These are phyloP conservation scores for Yamadazyma kitorensis DNA, from an alignment of 805 yeast genomes.

Conservation along the genomic window DNA sequence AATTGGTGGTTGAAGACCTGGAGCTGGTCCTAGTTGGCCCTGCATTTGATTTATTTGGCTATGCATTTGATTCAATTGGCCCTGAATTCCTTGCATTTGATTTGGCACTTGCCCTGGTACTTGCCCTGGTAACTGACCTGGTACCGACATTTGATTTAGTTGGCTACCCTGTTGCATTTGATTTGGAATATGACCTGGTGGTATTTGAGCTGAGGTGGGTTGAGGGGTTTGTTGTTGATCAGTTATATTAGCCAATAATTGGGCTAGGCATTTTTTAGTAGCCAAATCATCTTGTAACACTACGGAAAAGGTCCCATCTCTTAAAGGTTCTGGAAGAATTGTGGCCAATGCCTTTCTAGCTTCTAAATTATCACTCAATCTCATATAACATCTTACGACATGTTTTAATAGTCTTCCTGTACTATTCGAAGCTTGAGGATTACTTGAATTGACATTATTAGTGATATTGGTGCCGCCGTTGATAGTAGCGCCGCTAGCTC, in stretches of 20 bases:
- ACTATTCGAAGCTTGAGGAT: conserved; percentile 29
- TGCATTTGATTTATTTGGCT: too few species aligned
- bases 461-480: too few species aligned
- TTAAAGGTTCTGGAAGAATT: conserved; percentile 81
- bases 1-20: too few species aligned
- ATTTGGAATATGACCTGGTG: too few species aligned
- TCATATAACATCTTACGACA: conserved; percentile 88
- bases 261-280: conserved; percentile 83
- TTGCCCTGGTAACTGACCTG: too few species aligned
- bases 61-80: too few species aligned
- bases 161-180: too few species aligned
- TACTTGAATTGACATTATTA: too few species aligned
- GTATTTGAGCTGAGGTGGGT: neutral
- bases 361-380: conserved; percentile 85
- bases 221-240: conserved; percentile 14
- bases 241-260: conserved; percentile 64
- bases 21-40: too few species aligned
- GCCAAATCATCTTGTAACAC: conserved; percentile 83
- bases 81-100: too few species aligned
- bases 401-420: conserved; percentile 87
- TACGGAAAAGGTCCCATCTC: conserved; percentile 79
- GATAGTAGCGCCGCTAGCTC: neutral
- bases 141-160: too few species aligned
- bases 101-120: too few species aligned
- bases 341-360: conserved; percentile 85